Conservation (phyloP, 2,329 filamentous ascomycete genomes). For the Aspergillus sp. region DNA sequence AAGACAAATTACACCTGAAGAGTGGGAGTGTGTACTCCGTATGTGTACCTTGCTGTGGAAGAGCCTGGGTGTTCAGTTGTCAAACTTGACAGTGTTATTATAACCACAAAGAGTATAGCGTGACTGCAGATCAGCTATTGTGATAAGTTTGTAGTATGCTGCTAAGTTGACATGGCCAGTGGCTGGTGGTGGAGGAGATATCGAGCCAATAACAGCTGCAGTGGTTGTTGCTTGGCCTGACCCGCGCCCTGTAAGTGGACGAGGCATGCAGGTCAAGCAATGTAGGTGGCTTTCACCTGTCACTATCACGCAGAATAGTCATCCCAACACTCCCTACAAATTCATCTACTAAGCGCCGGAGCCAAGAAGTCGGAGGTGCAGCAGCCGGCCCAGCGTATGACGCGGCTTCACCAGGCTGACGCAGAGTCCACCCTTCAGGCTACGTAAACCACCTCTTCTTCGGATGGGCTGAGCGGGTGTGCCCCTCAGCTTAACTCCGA, state of each 20-base stretch:
- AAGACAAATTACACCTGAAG: too few relatives aligned
- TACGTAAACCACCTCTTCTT: not conserved
- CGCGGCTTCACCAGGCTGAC: constrained; percentile 8
- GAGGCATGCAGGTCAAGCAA: not conserved
- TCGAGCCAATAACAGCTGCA: not conserved
- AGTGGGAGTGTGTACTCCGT: too few relatives aligned
- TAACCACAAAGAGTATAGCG: too few relatives aligned
- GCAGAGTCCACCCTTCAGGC: not conserved
- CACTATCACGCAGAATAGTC: not conserved
- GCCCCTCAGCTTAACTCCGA: not conserved
- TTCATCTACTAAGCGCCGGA: not conserved
- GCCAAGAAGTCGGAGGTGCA: constrained; percentile 9
- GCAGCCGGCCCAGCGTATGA: not conserved
- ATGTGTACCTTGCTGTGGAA: too few relatives aligned
- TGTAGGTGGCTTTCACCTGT: not conserved
- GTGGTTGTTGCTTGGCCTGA: not conserved
- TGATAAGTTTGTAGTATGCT: too few relatives aligned
- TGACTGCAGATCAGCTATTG: too few relatives aligned
- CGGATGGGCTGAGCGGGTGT: not conserved
- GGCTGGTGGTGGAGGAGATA: too few relatives aligned
- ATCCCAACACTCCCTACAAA: not conserved
- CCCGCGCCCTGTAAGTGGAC: not conserved
- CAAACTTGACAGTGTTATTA: too few relatives aligned
- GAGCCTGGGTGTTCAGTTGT: too few relatives aligned
- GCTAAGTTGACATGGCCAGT: too few relatives aligned